Evolutionary conservation across 257 asterid genomes (phyloP).

Genomic region (Nicotiana benthamiana): DNA sequence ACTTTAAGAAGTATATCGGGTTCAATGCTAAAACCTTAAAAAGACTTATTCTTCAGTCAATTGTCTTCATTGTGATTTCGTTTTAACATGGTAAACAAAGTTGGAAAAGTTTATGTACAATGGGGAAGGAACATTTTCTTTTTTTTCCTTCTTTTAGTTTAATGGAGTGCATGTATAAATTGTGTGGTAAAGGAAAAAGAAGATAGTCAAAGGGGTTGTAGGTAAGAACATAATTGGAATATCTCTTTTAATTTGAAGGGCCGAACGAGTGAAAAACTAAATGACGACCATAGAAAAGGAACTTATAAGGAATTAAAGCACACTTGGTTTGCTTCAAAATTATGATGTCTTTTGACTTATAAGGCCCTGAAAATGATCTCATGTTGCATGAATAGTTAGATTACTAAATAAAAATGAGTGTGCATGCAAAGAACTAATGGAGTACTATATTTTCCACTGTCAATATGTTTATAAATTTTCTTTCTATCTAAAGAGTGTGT

Average conservation of each 20-base stretch:
- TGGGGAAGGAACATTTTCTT: not conserved
- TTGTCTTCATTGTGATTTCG: not conserved
- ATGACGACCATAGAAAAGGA: not conserved
- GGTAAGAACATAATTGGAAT: not conserved
- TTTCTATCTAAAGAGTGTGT: not conserved
- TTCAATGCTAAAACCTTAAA: too few species aligned
- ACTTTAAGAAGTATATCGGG: too few species aligned
- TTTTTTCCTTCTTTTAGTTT: not conserved
- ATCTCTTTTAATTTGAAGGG: not conserved
- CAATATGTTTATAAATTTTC: not conserved
- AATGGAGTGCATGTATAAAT: not conserved
- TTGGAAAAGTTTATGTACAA: not conserved
- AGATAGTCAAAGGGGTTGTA: slow-evolving; percentile 6
- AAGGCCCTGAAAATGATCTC: not conserved
- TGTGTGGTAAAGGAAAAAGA: not conserved
- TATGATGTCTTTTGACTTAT: slow-evolving; percentile 7
- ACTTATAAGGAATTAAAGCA: not conserved
- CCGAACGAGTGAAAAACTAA: not conserved
- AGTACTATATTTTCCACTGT: too few species aligned
- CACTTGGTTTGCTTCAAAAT: not conserved
- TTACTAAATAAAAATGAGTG: not conserved
- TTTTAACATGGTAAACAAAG: not conserved
- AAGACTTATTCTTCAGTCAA: too few species aligned
- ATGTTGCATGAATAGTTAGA: not conserved
- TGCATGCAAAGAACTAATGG: slow-evolving; percentile 1